These are phyloP conservation scores for Phenoliferia sp. DNA, from an alignment of 1,284 basidiomycete genomes.

Conservation along the genomic window DNA sequence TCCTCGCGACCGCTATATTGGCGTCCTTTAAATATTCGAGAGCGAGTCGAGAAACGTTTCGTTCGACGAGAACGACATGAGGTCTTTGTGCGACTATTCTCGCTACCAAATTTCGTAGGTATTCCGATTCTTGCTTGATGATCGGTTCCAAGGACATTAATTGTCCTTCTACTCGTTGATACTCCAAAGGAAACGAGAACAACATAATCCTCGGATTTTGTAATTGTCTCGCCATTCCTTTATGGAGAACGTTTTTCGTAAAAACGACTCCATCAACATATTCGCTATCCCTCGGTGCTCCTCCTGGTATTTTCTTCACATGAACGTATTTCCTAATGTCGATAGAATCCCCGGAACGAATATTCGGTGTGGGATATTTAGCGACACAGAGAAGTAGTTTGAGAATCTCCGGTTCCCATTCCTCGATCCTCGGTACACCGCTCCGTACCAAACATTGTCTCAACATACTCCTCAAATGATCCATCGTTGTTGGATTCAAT, in stretches of 20 bases:
- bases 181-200: constrained; percentile 92
- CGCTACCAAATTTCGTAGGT: constrained; percentile 79
- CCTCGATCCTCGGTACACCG: constrained; percentile 65
- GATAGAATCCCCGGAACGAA: constrained; percentile 66
- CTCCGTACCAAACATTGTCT: constrained; percentile 63
- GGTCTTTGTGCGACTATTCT: constrained; percentile 87
- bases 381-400: constrained; percentile 74
- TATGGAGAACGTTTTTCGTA: constrained; percentile 96
- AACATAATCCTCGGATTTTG: constrained; percentile 83
- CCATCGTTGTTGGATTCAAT: constrained; percentile 13
- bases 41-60: constrained; percentile 85
- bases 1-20: constrained; percentile 84
- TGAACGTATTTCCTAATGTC: constrained; percentile 94
- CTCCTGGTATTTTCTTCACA: constrained; percentile 97
- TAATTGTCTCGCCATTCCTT: constrained; percentile 54
- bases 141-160: constrained; percentile 92
- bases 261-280: constrained; percentile 97
- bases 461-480: constrained; percentile 51
- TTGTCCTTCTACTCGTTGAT: constrained; percentile 87
- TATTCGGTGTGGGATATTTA: constrained; percentile 41
- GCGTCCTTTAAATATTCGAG: constrained; percentile 82
- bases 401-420: constrained; percentile 81
- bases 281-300: constrained; percentile 84
- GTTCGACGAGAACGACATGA: constrained; percentile 86
- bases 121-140: constrained; percentile 89